A percentile compares a stretch with the other conserved stretches of the same genome.
phyloP scores from a whole-genome alignment of 1,139 yeast genomes.

The Saccharomycopsis hybrid region DNA sequence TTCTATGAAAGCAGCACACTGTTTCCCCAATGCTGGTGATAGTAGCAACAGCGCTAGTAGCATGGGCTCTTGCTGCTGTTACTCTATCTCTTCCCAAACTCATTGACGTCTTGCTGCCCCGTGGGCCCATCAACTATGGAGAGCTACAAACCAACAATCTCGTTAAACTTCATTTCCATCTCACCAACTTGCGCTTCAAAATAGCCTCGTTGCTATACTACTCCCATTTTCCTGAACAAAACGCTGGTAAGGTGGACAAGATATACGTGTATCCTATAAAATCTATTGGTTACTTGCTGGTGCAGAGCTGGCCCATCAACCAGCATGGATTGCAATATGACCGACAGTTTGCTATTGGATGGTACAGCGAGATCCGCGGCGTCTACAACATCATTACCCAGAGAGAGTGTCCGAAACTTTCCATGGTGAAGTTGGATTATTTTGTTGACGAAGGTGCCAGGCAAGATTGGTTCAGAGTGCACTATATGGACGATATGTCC shows the following conservation, averaged over 20 bases:
- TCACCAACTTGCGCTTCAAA: slow-evolving; percentile 2
- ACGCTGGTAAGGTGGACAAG: slow-evolving; percentile 26
- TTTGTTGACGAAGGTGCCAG: slow-evolving; percentile 24
- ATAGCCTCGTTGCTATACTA: neutral
- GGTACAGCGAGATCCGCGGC: slow-evolving; percentile 25
- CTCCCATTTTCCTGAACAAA: neutral
- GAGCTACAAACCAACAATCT: neutral
- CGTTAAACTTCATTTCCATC: neutral
- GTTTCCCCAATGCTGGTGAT: too few species aligned
- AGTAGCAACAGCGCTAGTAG: too few species aligned
- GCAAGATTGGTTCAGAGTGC: slow-evolving; percentile 29
- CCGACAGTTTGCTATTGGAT: slow-evolving; percentile 35
- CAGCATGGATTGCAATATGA: slow-evolving; percentile 37
- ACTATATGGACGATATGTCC: slow-evolving; percentile 20
- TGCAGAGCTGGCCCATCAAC: slow-evolving; percentile 31
- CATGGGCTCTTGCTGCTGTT: too few species aligned
- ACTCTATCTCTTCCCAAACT: too few species aligned
- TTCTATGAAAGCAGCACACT: too few species aligned
- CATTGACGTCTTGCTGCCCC: too few species aligned
- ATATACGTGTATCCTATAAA: slow-evolving; percentile 38
- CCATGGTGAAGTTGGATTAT: slow-evolving; percentile 28
- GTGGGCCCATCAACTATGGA: neutral
- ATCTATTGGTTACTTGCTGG: slow-evolving; percentile 33
- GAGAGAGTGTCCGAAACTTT: slow-evolving; percentile 31
- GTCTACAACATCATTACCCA: slow-evolving; percentile 31